Percentiles rank a stretch among this genome's conserved stretches.
Conservation (phyloP, 2,329 filamentous ascomycete genomes). For the Xylariaceae sp. region DNA sequence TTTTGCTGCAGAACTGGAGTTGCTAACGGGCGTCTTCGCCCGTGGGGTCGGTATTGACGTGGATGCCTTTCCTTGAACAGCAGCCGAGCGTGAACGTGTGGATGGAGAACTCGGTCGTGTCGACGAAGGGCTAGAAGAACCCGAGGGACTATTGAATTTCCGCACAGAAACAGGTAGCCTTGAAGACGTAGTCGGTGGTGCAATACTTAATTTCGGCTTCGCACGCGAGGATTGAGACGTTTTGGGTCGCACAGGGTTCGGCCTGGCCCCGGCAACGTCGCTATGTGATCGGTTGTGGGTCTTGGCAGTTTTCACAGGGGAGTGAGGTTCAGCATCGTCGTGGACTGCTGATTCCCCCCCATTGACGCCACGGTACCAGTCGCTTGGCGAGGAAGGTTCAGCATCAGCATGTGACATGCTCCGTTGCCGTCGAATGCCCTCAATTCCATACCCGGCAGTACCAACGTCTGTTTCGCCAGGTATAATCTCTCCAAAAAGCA, state of each 20-base stretch:
- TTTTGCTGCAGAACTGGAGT: constrained; percentile 40
- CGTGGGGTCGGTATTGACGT: constrained; percentile 37
- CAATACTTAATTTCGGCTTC: constrained; percentile 38
- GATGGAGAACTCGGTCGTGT: constrained; percentile 61
- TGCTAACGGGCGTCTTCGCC: constrained; percentile 49
- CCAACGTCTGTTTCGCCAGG: constrained; percentile 58
- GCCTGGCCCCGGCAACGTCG: constrained; percentile 53
- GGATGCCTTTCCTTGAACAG: constrained; percentile 46
- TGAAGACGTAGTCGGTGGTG: constrained; percentile 40
- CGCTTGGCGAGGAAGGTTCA: constrained; percentile 66
- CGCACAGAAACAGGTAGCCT: constrained; percentile 51
- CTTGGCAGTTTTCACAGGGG: constrained; percentile 39
- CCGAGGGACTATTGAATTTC: constrained; percentile 48
- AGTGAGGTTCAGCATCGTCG: constrained; percentile 22
- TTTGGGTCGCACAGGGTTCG: constrained; percentile 36
- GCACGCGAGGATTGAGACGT: constrained; percentile 38
- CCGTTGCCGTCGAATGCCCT: constrained; percentile 53
- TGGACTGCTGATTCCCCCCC: constrained; percentile 24
- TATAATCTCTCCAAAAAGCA: constrained; percentile 76
- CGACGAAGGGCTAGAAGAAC: constrained; percentile 52
- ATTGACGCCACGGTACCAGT: constrained; percentile 40
- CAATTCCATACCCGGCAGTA: constrained; percentile 64
- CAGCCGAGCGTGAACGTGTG: constrained; percentile 46
- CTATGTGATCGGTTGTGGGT: constrained; percentile 59
- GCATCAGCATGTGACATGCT: constrained; percentile 59